Evolutionary conservation across 257 asterid species (phyloP).

Genomic region (Petrea volubilis): DNA sequence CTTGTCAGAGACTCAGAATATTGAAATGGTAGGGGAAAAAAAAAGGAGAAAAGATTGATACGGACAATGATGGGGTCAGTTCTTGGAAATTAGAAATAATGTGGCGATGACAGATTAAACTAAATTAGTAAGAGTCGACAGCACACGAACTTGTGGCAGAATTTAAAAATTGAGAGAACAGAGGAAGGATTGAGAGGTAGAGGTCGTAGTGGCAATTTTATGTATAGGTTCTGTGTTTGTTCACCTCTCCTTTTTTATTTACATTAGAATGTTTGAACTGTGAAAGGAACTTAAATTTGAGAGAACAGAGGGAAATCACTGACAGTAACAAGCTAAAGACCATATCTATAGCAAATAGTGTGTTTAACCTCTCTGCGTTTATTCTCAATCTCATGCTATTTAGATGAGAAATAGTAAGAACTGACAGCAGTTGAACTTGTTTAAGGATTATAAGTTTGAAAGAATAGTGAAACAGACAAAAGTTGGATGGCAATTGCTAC

Average conservation of each 20-base stretch:
- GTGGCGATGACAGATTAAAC: background rate
- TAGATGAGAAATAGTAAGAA: background rate
- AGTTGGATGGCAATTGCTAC: background rate
- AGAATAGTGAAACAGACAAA: background rate
- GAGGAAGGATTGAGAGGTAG: background rate
- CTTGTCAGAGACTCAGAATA: background rate
- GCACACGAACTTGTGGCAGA: slow-evolving; percentile 3
- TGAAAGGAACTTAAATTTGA: background rate
- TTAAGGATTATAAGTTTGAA: background rate
- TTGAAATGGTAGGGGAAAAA: no score
- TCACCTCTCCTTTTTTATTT: background rate
- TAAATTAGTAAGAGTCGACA: background rate
- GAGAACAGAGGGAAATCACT: background rate
- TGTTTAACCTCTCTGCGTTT: background rate
- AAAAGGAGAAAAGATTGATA: background rate
- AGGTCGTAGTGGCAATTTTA: no score
- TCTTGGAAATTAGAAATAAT: background rate
- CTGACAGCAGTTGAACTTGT: background rate
- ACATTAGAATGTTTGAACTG: background rate
- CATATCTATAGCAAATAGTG: background rate
- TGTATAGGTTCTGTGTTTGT: background rate
- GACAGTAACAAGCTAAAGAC: background rate
- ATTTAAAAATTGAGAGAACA: background rate
- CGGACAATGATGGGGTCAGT: background rate
- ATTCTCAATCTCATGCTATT: background rate